phyloP scores from a whole-genome alignment of 2,329 filamentous ascomycete species.

The Diaporthe longicolla region DNA sequence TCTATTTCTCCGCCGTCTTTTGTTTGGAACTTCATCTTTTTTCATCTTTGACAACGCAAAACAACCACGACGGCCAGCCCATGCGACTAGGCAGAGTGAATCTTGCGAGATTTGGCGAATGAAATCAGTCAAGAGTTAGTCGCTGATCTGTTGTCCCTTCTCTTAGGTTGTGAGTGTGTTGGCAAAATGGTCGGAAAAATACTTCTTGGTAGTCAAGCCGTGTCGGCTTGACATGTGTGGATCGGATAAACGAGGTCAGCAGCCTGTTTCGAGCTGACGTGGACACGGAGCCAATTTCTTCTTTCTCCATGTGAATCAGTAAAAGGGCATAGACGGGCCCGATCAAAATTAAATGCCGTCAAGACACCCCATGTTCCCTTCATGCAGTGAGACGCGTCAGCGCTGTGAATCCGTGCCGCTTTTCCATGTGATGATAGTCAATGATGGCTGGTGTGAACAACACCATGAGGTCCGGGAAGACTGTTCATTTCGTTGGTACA shows the following conservation, averaged over 20 bases:
- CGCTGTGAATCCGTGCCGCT: slow-evolving; percentile 21
- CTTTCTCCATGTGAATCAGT: slow-evolving; percentile 18
- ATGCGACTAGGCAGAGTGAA: slow-evolving; percentile 38
- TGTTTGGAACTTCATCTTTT: slow-evolving; percentile 44
- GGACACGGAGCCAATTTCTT: slow-evolving; percentile 15
- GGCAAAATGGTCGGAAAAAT: slow-evolving; percentile 26
- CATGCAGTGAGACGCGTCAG: slow-evolving; percentile 29
- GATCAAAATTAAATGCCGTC: slow-evolving; percentile 36
- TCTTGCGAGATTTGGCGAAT: slow-evolving; percentile 37
- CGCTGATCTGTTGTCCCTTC: slow-evolving; percentile 40
- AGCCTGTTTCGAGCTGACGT: slow-evolving; percentile 23
- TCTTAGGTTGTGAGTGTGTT: slow-evolving; percentile 42
- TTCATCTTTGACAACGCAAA: slow-evolving; percentile 38
- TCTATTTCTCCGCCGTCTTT: slow-evolving; percentile 43
- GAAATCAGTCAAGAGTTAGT: slow-evolving; percentile 34
- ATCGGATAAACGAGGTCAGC: slow-evolving; percentile 34
- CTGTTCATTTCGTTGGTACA: slow-evolving; percentile 73
- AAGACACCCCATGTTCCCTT: slow-evolving; percentile 29
- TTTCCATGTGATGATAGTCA: neutral
- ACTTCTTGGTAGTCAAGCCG: slow-evolving; percentile 20
- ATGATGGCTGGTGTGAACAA: neutral
- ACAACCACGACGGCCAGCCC: slow-evolving; percentile 26
- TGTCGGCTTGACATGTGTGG: slow-evolving; percentile 24
- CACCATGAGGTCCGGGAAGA: too few species aligned
- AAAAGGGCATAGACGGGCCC: slow-evolving; percentile 41